Evolutionary conservation across 768 basidiomycete species (phyloP), one percentile per base, ranked within the genome.

Genomic region (Sarcodon aspratus): DNA sequence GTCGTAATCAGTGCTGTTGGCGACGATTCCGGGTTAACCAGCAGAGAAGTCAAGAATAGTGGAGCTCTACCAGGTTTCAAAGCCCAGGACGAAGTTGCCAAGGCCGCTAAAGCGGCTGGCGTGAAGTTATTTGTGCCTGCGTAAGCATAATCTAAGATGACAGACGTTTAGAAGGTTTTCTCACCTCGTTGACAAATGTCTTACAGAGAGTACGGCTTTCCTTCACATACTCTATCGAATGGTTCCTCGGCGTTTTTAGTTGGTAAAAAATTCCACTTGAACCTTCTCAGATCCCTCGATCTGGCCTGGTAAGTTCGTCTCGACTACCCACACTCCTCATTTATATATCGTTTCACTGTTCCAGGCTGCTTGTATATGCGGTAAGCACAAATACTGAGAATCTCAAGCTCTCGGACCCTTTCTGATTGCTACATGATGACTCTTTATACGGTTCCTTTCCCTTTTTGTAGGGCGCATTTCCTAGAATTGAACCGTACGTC

Each of bases 51-150:
- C 40, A 42, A 13, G 40, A 17, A 8, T 9, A 42, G 15, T 13
- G 40, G 17, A 13, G 40, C 15, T 9, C 40, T 42, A 13, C 40
- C 40, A 1, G 40, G 40, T 42, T 42, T 42, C 13, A 42, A 27
- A 53, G 72, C 76, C 2, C 70, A 75, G 58, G 73, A 74, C 50
- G 74, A 73, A 46, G 70, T 68, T 32, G 76, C 76, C 0, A 75
- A 74, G 52, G 76, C 75, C 6, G 70, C 69, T 10, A 65, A 74
- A 44, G 67, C 66, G 27, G 74, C 40, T 9, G 40, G 40, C 40
- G 40, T 42, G 27, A 42, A 42, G 40, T 13, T 42, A 42, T 42
- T 42, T n/a, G 40, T 42, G 9, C 40, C 40, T 13, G 15, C 40
- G 40, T 42, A 15, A 42, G 40, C 27, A n/a, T n/a, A n/a, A n/a